These are phyloP conservation scores for Curvularia sp. DNA, from an alignment of 2,329 filamentous ascomycete species.

Conservation along the genomic window DNA sequence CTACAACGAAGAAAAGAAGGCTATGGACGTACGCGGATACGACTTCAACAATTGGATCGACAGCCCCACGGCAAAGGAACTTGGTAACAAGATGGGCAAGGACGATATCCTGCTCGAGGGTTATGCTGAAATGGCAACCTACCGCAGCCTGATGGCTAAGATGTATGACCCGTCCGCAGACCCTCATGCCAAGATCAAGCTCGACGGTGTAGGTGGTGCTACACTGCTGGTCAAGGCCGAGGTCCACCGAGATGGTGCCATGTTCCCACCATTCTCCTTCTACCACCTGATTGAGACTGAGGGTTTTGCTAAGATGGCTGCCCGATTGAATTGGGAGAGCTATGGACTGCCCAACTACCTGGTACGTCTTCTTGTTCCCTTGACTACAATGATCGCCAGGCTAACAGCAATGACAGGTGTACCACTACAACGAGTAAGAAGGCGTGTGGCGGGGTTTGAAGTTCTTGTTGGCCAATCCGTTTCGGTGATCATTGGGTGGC, in stretches of 20 bases:
- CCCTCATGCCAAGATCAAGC: constrained; percentile 68
- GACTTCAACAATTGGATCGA: constrained; percentile 99
- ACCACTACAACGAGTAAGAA: constrained; percentile 84
- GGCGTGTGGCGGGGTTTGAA: constrained; percentile 1
- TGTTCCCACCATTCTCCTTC: constrained; percentile 97
- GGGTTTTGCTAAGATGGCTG: constrained; percentile 97
- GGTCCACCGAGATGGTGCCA: constrained; percentile 94
- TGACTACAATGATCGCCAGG: not conserved
- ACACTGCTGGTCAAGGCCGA: constrained; percentile 94
- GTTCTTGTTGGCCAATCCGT: constrained; percentile 12
- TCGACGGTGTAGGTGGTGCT: constrained; percentile 94
- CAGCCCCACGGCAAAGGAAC: constrained; percentile 75
- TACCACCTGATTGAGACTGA: constrained; percentile 98
- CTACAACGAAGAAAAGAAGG: constrained; percentile 70
- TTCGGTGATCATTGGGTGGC: constrained; percentile 43
- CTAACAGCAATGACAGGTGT: constrained; percentile 64
- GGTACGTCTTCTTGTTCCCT: constrained; percentile 60
- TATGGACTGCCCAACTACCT: constrained; percentile 96
- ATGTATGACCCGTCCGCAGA: constrained; percentile 65
- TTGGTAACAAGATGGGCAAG: constrained; percentile 80
- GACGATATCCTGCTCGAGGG: constrained; percentile 95
- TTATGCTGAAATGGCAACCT: constrained; percentile 91
- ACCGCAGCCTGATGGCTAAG: constrained; percentile 88
- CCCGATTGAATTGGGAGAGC: constrained; percentile 81
- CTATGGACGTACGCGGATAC: constrained; percentile 80